A percentile compares a stretch with the other conserved stretches of the same genome.
phyloP scores from a whole-genome alignment of 192 early-diverging fungal species.

The Coemansia sp. region DNA sequence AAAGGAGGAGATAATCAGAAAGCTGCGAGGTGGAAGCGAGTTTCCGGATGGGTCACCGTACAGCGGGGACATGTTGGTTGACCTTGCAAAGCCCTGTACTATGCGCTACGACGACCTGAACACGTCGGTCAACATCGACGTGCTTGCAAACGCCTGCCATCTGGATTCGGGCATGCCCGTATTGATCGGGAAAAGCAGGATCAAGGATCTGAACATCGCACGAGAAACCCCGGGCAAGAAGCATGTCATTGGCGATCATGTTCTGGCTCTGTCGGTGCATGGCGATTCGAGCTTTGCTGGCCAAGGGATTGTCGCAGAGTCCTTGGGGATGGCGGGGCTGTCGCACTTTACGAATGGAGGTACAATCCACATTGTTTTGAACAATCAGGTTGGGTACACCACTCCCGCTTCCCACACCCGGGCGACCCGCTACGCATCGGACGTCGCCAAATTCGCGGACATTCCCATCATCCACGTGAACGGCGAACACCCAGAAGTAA shows the following conservation, averaged over 20 bases:
- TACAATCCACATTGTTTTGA: conserved; percentile 91
- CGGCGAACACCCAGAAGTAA: conserved; percentile 78
- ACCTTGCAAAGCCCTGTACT: conserved; percentile 72
- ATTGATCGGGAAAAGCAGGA: conserved; percentile 90
- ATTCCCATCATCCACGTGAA: conserved; percentile 95
- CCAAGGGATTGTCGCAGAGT: conserved; percentile 91
- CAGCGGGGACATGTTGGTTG: conserved; percentile 86
- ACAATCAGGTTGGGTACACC: conserved; percentile 96
- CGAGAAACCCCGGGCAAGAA: conserved; percentile 3
- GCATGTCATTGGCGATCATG: conserved; percentile 81
- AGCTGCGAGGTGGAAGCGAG: conserved; percentile 92
- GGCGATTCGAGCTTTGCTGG: conserved; percentile 87
- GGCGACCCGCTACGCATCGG: conserved; percentile 84
- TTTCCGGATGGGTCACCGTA: conserved; percentile 71
- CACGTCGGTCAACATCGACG: conserved; percentile 64
- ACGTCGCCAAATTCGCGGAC: conserved; percentile 95
- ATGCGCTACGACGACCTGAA: conserved; percentile 57
- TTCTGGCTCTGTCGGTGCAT: conserved; percentile 88
- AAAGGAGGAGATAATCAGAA: conserved; percentile 78
- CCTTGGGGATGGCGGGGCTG: conserved; percentile 86
- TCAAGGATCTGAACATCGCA: conserved; percentile 73
- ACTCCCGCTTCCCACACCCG: conserved; percentile 93
- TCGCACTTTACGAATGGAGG: conserved; percentile 93
- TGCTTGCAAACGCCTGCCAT: conserved; percentile 93
- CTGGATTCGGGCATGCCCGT: conserved; percentile 93